Evolutionary conservation across 371 early-diverging fungal genomes (phyloP), one percentile per base, ranked within the genome.

Genomic region (Lichtheimia hyalospora): DNA sequence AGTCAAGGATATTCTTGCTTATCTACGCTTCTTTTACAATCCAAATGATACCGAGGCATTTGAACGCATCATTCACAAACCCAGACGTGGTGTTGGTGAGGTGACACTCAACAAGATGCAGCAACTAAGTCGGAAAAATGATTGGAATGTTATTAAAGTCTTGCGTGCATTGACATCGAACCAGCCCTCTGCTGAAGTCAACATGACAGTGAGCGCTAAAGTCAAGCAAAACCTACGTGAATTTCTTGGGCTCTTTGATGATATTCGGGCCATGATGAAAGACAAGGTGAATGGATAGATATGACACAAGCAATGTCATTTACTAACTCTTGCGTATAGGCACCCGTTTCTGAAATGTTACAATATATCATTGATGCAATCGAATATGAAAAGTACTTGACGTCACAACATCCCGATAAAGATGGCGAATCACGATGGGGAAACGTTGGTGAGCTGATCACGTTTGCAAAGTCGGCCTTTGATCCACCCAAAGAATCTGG

Each of bases 11-110:
- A 54, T 78, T 1, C 23, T 81, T 42, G 66, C 71, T 6, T 81
- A 84, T 49, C 53, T 87, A 10, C 68, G 75, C 7, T 66, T 82
- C 25, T 68, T 79, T 10, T 68, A 68, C 59, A 85, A 84, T 51
- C 69, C 71, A 0, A 61, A 60, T 23, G 82, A 88, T 52, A 62
- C 65, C 7, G 28, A 67, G 3, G 79, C 84, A 1, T 70, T 81
- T 6, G 68, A 59, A 12, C 70, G 71, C 6, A 71, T 79, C 40
- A 58, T 88, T 53, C 74, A 77, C 28, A 76, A 73, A 20, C 74
- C 84, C 0, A 78, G 67, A 24, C 63, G 75, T 49, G 74, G 77
- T 15, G 52, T 88, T 25, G 87, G 87, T 1, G 74, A 74, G 14
- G 79, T 59, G 1, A 64, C 67, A 0, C 14, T 76, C 15, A 34